Evolutionary conservation across 306 rosid species (phyloP).

Genomic region (Cucurbita pepo): DNA sequence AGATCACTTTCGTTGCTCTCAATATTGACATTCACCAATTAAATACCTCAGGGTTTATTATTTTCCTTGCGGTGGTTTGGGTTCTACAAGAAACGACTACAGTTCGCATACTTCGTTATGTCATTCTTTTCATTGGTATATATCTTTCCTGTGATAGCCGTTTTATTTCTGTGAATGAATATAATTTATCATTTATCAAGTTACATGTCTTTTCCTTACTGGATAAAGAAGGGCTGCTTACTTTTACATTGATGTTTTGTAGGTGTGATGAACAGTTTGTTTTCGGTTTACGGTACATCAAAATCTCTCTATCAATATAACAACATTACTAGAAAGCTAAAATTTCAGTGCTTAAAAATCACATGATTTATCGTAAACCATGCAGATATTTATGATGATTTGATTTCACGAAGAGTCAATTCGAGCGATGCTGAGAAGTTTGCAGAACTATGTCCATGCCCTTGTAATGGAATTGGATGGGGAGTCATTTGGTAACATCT

Average conservation of each 20-base stretch:
- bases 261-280: constrained; percentile 99
- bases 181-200: not conserved
- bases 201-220: constrained; percentile 1
- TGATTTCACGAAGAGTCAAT: constrained; percentile 81
- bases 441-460: constrained; percentile 94
- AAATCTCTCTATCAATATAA: not conserved
- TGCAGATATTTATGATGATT: constrained; percentile 82
- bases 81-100: constrained; percentile 82
- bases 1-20: not conserved
- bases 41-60: constrained; percentile 57
- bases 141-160: constrained; percentile 7
- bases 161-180: not conserved
- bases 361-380: not conserved
- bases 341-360: not conserved
- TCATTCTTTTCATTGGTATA: constrained; percentile 80
- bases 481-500: constrained; percentile 82
- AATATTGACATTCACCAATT: constrained; percentile 9
- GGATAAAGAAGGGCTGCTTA: constrained; percentile 7
- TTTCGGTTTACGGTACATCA: constrained; percentile 79
- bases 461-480: constrained; percentile 87
- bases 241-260: constrained; percentile 21
- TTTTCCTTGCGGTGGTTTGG: constrained; percentile 73
- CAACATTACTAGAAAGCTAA: not conserved
- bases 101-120: constrained; percentile 64
- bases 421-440: constrained; percentile 97